These are phyloP conservation scores for Candida smagusa DNA, from an alignment of 1,139 yeast species.

Conservation along the genomic window DNA sequence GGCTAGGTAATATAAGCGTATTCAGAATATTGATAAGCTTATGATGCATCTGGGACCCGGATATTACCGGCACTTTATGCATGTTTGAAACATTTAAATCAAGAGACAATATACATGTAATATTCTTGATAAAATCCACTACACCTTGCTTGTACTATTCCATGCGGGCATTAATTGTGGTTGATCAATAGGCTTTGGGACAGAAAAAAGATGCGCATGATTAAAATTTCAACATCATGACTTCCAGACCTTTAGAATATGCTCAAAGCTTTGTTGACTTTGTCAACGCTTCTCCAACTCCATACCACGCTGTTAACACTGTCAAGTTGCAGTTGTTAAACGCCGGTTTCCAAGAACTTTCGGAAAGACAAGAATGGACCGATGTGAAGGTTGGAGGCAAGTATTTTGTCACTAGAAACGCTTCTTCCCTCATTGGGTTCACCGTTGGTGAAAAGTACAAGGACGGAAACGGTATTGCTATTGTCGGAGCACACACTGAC, in stretches of 20 bases:
- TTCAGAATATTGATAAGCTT: too few relatives aligned
- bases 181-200: too few relatives aligned
- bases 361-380: conserved; percentile 77
- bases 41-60: too few relatives aligned
- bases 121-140: too few relatives aligned
- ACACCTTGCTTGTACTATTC: too few relatives aligned
- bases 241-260: conserved; percentile 20
- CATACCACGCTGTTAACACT: conserved; percentile 84
- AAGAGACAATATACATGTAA: too few relatives aligned
- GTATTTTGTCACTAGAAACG: conserved; percentile 82
- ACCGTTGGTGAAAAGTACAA: conserved; percentile 69
- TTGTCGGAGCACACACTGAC: conserved; percentile 94
- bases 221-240: not conserved
- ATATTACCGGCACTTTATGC: too few relatives aligned
- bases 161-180: too few relatives aligned
- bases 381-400: conserved; percentile 53
- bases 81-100: too few relatives aligned
- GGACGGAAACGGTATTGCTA: conserved; percentile 83
- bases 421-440: conserved; percentile 85
- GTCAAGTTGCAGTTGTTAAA: conserved; percentile 50
- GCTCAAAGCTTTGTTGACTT: conserved; percentile 69
- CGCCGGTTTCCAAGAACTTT: conserved; percentile 71
- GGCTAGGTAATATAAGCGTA: too few relatives aligned
- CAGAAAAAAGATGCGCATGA: not conserved
- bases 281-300: conserved; percentile 86